Evolutionary conservation across 1,139 yeast genomes (phyloP).

Genomic region (Pichia sp.): DNA sequence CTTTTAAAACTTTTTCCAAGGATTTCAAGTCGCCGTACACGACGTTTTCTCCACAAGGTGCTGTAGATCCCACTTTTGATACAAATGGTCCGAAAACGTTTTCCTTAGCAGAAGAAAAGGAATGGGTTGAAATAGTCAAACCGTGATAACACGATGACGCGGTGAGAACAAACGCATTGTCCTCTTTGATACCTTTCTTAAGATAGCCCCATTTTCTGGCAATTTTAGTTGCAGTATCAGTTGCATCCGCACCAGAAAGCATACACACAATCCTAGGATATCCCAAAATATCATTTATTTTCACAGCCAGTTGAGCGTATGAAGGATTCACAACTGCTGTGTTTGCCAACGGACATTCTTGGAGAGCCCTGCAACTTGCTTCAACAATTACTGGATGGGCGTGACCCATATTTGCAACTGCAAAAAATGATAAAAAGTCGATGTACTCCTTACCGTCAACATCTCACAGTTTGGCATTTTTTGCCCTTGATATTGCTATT

Average conservation of each 20-base stretch:
- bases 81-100: constrained; percentile 19
- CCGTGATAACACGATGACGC: constrained; percentile 24
- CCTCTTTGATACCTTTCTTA: constrained; percentile 16
- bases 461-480: constrained; percentile 20
- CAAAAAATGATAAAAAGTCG: constrained; percentile 23
- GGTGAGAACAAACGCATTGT: constrained; percentile 18
- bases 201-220: constrained; percentile 24
- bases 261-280: constrained; percentile 18
- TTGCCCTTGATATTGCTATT: constrained; percentile 16
- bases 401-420: constrained; percentile 26
- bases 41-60: constrained; percentile 12
- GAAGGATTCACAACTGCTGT: constrained; percentile 17
- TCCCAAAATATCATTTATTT: constrained; percentile 3
- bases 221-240: constrained; percentile 23
- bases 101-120: constrained; percentile 14
- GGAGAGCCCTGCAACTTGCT: constrained; percentile 19
- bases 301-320: constrained; percentile 12
- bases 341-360: constrained; percentile 17
- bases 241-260: constrained; percentile 23
- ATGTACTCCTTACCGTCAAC: constrained; percentile 23
- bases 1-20: constrained; percentile 14
- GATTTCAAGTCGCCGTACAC: constrained; percentile 18
- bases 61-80: constrained; percentile 17
- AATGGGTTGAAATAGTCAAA: constrained; percentile 22
- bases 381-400: constrained; percentile 23